Conservation (phyloP, 768 basidiomycete genomes). For the Saitozyma podzolica region DNA sequence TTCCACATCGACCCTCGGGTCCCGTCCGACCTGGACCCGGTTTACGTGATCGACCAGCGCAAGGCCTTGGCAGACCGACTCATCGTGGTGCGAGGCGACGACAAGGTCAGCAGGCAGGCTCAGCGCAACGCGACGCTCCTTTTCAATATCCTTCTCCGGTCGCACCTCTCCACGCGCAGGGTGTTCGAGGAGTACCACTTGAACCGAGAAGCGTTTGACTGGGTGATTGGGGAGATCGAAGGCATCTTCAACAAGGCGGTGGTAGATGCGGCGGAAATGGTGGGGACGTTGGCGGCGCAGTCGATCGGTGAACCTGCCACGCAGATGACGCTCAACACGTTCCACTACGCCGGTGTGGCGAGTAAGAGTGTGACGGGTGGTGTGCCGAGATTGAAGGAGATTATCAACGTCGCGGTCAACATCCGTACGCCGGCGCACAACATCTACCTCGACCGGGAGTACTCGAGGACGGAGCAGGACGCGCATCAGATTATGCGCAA, state of each 20-base stretch:
- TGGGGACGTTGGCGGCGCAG: conserved; percentile 94
- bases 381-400: conserved; percentile 98
- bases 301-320: conserved; percentile 99
- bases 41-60: conserved; percentile 79
- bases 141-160: conserved; percentile 90
- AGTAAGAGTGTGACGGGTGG: conserved; percentile 99
- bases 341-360: conserved; percentile 99
- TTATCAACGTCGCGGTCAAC: conserved; percentile 97
- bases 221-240: conserved; percentile 95
- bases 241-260: conserved; percentile 91
- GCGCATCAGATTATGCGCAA: conserved; percentile 49
- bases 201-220: conserved; percentile 91
- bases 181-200: conserved; percentile 86
- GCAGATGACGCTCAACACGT: conserved; percentile 99
- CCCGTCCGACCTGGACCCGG: conserved; percentile 86
- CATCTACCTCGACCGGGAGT: conserved; percentile 61
- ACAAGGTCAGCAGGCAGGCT: conserved; percentile 69
- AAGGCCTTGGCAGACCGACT: conserved; percentile 72
- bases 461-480: conserved; percentile 65
- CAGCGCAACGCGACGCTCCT: conserved; percentile 86
- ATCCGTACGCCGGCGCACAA: conserved; percentile 98
- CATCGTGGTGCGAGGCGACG: conserved; percentile 82
- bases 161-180: conserved; percentile 79
- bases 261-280: conserved; percentile 97
- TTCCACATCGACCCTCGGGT: conserved; percentile 96